These are phyloP conservation scores for Alloteropsis semialata DNA, from an alignment of 176 grass and related monocot genomes.

Conservation along the genomic window DNA sequence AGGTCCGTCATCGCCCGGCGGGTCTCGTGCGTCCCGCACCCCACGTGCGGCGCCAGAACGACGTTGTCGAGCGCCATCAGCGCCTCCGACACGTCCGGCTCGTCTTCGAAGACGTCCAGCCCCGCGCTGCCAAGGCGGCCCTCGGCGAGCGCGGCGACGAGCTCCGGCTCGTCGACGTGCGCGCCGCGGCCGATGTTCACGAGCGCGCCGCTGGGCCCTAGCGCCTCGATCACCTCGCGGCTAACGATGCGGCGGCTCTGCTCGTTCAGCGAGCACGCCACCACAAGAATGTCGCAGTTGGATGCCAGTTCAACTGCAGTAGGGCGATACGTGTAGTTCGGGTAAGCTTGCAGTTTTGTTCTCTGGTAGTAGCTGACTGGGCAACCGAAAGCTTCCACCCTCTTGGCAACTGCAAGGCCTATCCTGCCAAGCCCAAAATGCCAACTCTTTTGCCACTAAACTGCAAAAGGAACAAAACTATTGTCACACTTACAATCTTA, in stretches of 20 bases:
- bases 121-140: slow-evolving; percentile 69
- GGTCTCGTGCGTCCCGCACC: too few relatives aligned
- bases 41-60: too few relatives aligned
- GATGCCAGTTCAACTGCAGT: slow-evolving; percentile 47
- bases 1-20: slow-evolving; percentile 69
- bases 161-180: slow-evolving; percentile 75
- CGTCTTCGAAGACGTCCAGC: slow-evolving; percentile 77
- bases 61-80: slow-evolving; percentile 60
- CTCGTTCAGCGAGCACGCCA: slow-evolving; percentile 65
- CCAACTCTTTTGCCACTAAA: slow-evolving; percentile 90
- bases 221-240: slow-evolving; percentile 64
- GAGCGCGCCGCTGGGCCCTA: slow-evolving; percentile 69
- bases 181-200: slow-evolving; percentile 77
- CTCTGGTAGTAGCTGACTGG: slow-evolving; percentile 67
- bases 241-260: slow-evolving; percentile 69
- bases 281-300: slow-evolving; percentile 63
- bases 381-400: slow-evolving; percentile 71
- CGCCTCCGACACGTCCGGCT: slow-evolving; percentile 57
- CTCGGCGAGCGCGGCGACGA: slow-evolving; percentile 57
- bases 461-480: slow-evolving; percentile 30
- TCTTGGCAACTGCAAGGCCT: slow-evolving; percentile 58
- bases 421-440: slow-evolving; percentile 84
- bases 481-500: too few relatives aligned
- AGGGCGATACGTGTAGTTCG: slow-evolving; percentile 55
- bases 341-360: slow-evolving; percentile 42